Base-by-base conservation (phyloP, 2,329 filamentous ascomycete species). In the Endoconidiophora polonica region DNA sequence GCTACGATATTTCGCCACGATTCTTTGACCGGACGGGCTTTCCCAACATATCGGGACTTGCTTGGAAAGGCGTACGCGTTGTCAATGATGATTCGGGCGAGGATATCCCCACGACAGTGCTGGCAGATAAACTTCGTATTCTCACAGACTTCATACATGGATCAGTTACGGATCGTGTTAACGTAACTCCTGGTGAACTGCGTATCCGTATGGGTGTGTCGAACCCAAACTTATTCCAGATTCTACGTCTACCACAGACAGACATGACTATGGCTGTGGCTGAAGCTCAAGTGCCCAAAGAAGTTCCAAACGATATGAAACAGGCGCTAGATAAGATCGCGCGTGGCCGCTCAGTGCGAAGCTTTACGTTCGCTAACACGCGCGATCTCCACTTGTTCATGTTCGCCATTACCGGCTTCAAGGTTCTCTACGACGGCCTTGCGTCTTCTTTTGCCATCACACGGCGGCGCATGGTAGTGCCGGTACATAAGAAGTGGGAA, bases 401-500 rank as follows among this genome's bases (percentile, higher is more conserved):
- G 61, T 69, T 72, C 45, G 83, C 85, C 2, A 68, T 94, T 50
- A 94, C 86, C 0, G 86, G 87, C 0, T 93, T 83, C 63, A 70
- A 71, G 23, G 85, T 94, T 14, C 66, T 83, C 5, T 87, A 81
- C 56, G 83, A 86, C 60, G 77, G 78, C 5, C 65, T 84, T 48
- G 86, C 86, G 4, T 70, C 74, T 5, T 79, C 77, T 0, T 85
- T 94, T 62, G 79, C 82, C 52, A 94, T 94, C 56, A 80, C 87
- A 1, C 79, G 87, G 26, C 78, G 85, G 45, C 77, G 85, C 56
- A 91, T 88, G 81, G 85, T 94, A 10, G 86, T 94, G 14, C 86
- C 86, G 0, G 90, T 94, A 56, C 84, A 93, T 67, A 94, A 94
- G 66, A 91, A 91, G 63, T 93, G 86, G 85, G 86, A 93, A 60